Conservation (phyloP, 2,329 filamentous ascomycete genomes). For the Fusarium sp. region DNA sequence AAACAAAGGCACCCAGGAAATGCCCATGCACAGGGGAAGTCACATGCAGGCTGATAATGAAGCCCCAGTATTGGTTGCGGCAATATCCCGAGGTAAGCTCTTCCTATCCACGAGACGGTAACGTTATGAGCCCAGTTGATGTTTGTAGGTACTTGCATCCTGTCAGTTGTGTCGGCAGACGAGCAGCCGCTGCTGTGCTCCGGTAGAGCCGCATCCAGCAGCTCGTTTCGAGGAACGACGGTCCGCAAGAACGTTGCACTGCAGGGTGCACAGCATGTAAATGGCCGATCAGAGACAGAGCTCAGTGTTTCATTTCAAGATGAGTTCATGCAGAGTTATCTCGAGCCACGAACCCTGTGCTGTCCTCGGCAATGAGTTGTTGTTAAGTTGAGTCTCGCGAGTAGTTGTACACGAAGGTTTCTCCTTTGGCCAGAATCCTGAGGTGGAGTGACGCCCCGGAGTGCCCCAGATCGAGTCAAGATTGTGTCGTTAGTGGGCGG, state of each 20-base stretch:
- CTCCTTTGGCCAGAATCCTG: neutral
- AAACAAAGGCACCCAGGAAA: neutral
- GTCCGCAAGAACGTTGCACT: constrained; percentile 16
- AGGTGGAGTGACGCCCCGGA: neutral
- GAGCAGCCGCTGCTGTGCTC: constrained; percentile 13
- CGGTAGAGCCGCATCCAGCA: constrained; percentile 28
- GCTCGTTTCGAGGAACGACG: constrained; percentile 12
- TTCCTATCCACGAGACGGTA: neutral
- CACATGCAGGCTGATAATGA: neutral
- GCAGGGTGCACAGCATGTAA: constrained; percentile 17
- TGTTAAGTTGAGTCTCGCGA: neutral
- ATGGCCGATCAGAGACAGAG: constrained; percentile 13
- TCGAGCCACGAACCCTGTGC: neutral
- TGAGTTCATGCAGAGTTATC: neutral
- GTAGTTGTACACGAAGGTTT: neutral
- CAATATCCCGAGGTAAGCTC: neutral
- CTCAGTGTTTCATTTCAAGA: neutral
- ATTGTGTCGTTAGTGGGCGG: neutral
- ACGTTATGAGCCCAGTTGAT: neutral
- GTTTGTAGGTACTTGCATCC: neutral
- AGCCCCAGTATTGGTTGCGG: neutral
- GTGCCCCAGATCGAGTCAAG: neutral
- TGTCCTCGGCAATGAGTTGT: neutral
- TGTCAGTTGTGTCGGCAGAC: constrained; percentile 1
- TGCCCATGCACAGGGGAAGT: neutral